Evolutionary conservation across 108 stramenopile species (phyloP), one percentile per base, ranked within the genome.

Genomic region (Stephanodiscus triporus): DNA sequence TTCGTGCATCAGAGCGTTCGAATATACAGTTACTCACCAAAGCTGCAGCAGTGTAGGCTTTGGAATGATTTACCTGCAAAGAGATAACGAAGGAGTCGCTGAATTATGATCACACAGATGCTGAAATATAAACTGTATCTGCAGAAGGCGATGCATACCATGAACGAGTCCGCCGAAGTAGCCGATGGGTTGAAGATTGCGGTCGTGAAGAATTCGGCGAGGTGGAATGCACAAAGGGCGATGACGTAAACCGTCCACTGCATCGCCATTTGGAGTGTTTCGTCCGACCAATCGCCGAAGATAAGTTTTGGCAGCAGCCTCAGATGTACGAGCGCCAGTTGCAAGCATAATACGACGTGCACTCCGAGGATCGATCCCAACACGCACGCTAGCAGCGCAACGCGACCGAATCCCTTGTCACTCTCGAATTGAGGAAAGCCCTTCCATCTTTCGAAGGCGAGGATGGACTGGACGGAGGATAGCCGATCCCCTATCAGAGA

Each of bases 31-130:
- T 20, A 72, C 85, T 72, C 51, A 88, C 89, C 68, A 99, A 71
- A 42, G 85, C 70, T 20, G 98, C 98, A 26, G 86, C 75, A 9
- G 97, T 97, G 71, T 99, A 99, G 10, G 89, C 87, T 56, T 78
- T 81, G 42, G 88, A 89, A 73, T 99, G 98, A 72, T 98, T 97
- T 8, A 99, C 58, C 58, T 59, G 27, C 54, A 20, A 55, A 55
- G 6, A 49, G 19, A 19, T 19, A 7, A n/a, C n/a, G 2, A 4
- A 10, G 56, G 4, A 57, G 24, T 51, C 51, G 23, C 23, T 51
- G 20, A 8, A 51, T 51, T 1, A 51, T 6, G 8, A 51, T 24
- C 23, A 10, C 20, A 51, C 6, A 9, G 6, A 20, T 51, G 7
- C 23, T 1, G 19, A 6, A 51, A 57, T 0, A 57, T 53, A 29